phyloP scores from a whole-genome alignment of 768 basidiomycete genomes.

The Suillus tomentosus region DNA sequence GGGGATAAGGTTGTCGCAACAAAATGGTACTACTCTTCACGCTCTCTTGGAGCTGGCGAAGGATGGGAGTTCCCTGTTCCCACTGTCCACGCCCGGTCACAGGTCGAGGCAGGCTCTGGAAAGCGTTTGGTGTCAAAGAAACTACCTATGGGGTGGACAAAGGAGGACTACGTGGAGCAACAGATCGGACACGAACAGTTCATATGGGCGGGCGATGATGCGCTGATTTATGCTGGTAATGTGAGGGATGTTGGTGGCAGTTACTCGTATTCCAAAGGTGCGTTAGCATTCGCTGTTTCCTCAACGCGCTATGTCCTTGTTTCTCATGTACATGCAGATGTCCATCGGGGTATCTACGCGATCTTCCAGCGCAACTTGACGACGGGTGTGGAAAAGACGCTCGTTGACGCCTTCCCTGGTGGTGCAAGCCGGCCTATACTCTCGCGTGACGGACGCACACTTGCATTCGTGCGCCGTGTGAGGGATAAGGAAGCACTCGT shows the following conservation, averaged over 20 bases:
- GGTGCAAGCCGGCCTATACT: slow-evolving; percentile 76
- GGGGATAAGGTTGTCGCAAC: slow-evolving; percentile 67
- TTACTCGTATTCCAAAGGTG: slow-evolving; percentile 71
- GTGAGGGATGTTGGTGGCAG: slow-evolving; percentile 45
- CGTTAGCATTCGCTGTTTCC: not conserved
- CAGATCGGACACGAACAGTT: slow-evolving; percentile 77
- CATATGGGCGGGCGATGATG: slow-evolving; percentile 60
- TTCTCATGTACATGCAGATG: slow-evolving; percentile 42
- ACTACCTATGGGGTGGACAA: slow-evolving; percentile 62
- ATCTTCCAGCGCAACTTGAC: slow-evolving; percentile 71
- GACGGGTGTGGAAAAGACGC: slow-evolving; percentile 47
- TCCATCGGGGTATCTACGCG: slow-evolving; percentile 69
- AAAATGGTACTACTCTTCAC: slow-evolving; percentile 71
- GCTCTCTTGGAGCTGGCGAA: slow-evolving; percentile 72
- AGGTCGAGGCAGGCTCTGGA: slow-evolving; percentile 45
- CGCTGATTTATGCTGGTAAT: slow-evolving; percentile 68
- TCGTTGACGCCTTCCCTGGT: slow-evolving; percentile 62
- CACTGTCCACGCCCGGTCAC: slow-evolving; percentile 9
- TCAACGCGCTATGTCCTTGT: slow-evolving; percentile 1
- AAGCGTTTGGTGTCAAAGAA: slow-evolving; percentile 55
- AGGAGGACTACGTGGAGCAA: slow-evolving; percentile 61
- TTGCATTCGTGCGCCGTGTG: slow-evolving; percentile 75
- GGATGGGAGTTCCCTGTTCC: slow-evolving; percentile 70
- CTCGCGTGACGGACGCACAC: slow-evolving; percentile 65
- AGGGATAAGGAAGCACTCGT: slow-evolving; percentile 74